These are phyloP conservation scores for Cichorium intybus DNA, from an alignment of 140 eudicot species.

Conservation along the genomic window DNA sequence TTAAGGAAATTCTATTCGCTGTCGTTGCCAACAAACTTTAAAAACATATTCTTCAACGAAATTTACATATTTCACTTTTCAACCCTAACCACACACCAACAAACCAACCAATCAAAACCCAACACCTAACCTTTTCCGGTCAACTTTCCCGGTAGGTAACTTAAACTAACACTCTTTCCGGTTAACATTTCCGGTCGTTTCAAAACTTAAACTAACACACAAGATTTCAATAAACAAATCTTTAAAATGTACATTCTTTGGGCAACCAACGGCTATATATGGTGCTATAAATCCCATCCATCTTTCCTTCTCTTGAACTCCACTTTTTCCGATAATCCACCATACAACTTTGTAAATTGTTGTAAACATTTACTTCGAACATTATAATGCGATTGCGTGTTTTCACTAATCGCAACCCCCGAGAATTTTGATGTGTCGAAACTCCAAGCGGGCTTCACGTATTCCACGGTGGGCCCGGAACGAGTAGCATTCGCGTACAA, in stretches of 20 bases:
- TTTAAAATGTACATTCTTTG: slow-evolving; percentile 3
- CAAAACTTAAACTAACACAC: slow-evolving; percentile 2
- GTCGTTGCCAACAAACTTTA: background rate
- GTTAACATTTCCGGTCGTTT: background rate
- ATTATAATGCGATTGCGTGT: slow-evolving; percentile 70
- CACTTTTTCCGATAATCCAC: slow-evolving; percentile 52
- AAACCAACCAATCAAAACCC: background rate
- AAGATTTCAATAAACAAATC: slow-evolving; percentile 17
- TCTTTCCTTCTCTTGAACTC: slow-evolving; percentile 61
- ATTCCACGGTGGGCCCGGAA: slow-evolving; percentile 46
- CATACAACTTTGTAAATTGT: slow-evolving; percentile 56
- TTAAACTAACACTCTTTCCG: background rate
- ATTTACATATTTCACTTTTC: background rate
- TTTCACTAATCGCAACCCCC: slow-evolving; percentile 69
- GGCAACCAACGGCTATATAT: background rate
- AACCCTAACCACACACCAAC: background rate
- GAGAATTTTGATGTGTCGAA: slow-evolving; percentile 76
- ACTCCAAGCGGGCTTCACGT: slow-evolving; percentile 74
- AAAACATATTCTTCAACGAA: background rate
- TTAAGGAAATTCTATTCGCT: background rate
- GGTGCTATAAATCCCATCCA: slow-evolving; percentile 82
- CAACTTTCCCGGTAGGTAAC: background rate
- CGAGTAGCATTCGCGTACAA: slow-evolving; percentile 71
- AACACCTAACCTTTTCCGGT: background rate
- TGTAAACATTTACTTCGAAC: slow-evolving; percentile 59